Evolutionary conservation across 1,284 basidiomycete species (phyloP).

Genomic region (Rhodotorula sp.): DNA sequence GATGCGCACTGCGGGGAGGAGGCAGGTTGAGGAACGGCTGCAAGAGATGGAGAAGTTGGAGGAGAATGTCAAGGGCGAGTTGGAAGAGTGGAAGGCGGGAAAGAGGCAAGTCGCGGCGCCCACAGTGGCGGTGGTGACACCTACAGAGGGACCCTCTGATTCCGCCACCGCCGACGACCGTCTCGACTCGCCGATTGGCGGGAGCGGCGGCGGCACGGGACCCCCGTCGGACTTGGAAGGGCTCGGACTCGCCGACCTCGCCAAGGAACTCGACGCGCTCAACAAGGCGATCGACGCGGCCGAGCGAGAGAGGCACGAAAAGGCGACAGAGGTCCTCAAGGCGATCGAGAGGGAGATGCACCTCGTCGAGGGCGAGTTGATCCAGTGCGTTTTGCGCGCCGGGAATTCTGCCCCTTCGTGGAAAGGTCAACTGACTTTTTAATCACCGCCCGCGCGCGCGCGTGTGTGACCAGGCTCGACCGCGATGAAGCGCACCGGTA

Average conservation of each 20-base stretch:
- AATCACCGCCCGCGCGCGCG: too few species aligned
- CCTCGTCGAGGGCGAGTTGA: conserved; percentile 35
- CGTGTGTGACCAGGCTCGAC: conserved; percentile 25
- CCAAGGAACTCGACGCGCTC: conserved; percentile 36
- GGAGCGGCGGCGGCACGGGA: background rate
- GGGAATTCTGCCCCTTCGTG: background rate
- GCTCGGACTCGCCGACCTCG: conserved; percentile 26
- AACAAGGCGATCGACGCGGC: conserved; percentile 36
- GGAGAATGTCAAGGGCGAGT: conserved; percentile 6
- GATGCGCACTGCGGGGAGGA: conserved; percentile 19
- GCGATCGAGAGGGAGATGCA: conserved; percentile 34
- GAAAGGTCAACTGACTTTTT: too few species aligned
- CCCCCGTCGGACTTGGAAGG: background rate
- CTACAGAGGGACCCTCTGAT: background rate
- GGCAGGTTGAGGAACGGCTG: conserved; percentile 10
- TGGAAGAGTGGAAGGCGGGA: conserved; percentile 27
- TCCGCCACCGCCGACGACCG: background rate
- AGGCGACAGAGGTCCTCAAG: conserved; percentile 28
- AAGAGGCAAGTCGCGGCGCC: conserved; percentile 7
- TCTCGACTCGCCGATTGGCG: background rate
- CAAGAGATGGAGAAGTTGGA: conserved; percentile 15
- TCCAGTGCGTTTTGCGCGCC: conserved; percentile 29
- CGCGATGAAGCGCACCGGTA: conserved; percentile 37
- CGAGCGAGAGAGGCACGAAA: conserved; percentile 15
- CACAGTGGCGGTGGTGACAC: too few species aligned